Evolutionary conservation across 2,329 filamentous ascomycete species (phyloP), one percentile per base, ranked within the genome.

Genomic region (Clonostachys sp.): DNA sequence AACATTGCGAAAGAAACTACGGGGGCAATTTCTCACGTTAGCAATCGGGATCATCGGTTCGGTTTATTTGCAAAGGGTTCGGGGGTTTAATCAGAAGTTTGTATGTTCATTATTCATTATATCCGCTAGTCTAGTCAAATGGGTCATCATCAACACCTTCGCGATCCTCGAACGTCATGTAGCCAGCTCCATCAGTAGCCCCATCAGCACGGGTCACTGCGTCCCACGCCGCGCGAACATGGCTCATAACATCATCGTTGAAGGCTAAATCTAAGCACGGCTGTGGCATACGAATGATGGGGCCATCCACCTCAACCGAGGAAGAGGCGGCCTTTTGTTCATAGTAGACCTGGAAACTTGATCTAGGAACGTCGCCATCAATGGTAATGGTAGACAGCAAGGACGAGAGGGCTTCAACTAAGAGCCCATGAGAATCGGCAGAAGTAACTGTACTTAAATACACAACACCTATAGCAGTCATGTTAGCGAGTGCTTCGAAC

Each of bases 101-200:
- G 9, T 30, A 8, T 30, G 24, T 30, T 30, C 24, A 30, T 30
- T 30, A 30, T 30, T 30, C 24, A 30, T 30, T 30, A 30, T 30
- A 30, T 30, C 24, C 24, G 24, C 24, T 30, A 10, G 24, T 20
- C n/a, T 48, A 51, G 45, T 80, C 70, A 52, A 77, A 78, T 44
- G 72, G 75, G 36, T 81, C 77, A 47, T 87, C 78, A 50, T 67
- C 71, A 30, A 71, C 70, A 13, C 74, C 77, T 60, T 91, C 84
- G 20, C 89, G 78, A 50, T 94, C 87, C 44, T 85, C 79, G 62
- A 96, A 96, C 17, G 78, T 72, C 79, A 96, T 84, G 57, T 94
- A 96, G 41, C 78, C 66, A 10, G 53, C 55, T 6, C 58, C 63
- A 16, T 70, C 68, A 16, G 72, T 71, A 16, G 70, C 70, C 2